Percentiles rank a stretch among this genome's conserved stretches.
Conservation (phyloP, 1,139 yeast genomes). For the Diutina scorzettiae region DNA sequence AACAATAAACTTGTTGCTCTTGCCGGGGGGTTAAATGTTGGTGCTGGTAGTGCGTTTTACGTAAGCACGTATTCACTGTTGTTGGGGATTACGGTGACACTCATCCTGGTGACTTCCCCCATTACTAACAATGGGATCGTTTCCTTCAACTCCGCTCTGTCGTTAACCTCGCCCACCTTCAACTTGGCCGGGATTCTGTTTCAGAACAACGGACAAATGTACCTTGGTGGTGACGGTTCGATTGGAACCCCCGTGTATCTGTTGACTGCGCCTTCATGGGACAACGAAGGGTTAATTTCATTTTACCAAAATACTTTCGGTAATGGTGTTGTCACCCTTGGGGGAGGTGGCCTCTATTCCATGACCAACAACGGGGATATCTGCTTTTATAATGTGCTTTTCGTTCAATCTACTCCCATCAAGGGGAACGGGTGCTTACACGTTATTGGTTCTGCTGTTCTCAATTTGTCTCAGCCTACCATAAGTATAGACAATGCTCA, state of each 20-base stretch:
- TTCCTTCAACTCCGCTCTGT: neutral
- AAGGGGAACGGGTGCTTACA: neutral
- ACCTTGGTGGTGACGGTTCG: neutral
- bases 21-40: neutral
- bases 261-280: neutral
- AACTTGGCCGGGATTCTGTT: neutral
- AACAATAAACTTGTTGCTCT: neutral
- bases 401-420: neutral
- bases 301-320: neutral
- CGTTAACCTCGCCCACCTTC: neutral
- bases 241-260: neutral
- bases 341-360: neutral
- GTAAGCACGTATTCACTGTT: neutral
- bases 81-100: neutral
- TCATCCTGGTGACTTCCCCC: neutral
- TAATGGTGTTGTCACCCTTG: slow-evolving; percentile 1
- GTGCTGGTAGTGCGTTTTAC: slow-evolving; percentile 2
- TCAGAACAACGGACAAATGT: neutral
- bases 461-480: neutral
- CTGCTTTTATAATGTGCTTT: neutral
- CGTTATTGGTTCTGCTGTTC: neutral
- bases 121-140: neutral
- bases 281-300: slow-evolving; percentile 1
- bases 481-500: neutral
- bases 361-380: slow-evolving; percentile 4